Percentiles rank a stretch among this genome's conserved stretches.
These are phyloP conservation scores for Cymbidium sinense DNA, from an alignment of 106 monocot genomes.

Conservation along the genomic window DNA sequence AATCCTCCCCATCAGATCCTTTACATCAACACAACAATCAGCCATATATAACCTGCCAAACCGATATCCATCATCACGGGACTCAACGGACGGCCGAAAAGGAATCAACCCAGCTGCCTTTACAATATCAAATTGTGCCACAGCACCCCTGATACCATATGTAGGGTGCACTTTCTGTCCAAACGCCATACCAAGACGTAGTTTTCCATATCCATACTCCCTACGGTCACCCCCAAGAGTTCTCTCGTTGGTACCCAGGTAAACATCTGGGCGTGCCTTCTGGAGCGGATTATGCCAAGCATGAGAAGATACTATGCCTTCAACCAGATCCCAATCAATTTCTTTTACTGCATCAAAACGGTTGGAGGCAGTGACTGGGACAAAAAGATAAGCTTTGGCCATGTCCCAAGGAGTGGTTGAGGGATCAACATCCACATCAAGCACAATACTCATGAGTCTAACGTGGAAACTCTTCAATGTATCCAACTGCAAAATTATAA, in stretches of 20 bases:
- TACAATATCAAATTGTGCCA: slow-evolving; percentile 86
- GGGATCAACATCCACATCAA: slow-evolving; percentile 98
- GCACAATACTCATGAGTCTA: slow-evolving; percentile 98
- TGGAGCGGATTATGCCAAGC: slow-evolving; percentile 97
- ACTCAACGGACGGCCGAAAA: slow-evolving; percentile 19
- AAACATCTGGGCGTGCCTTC: slow-evolving; percentile 94
- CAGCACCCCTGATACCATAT: slow-evolving; percentile 95
- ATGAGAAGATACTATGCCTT: slow-evolving; percentile 50
- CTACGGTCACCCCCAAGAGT: slow-evolving; percentile 94
- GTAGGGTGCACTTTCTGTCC: slow-evolving; percentile 85
- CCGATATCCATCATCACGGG: slow-evolving; percentile 13
- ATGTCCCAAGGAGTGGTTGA: slow-evolving; percentile 96
- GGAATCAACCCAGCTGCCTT: slow-evolving; percentile 91
- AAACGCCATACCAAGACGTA: slow-evolving; percentile 64
- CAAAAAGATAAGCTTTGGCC: slow-evolving; percentile 94
- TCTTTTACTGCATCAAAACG: slow-evolving; percentile 49
- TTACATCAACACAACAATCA: slow-evolving; percentile 60
- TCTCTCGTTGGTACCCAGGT: slow-evolving; percentile 89
- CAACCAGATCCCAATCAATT: slow-evolving; percentile 74
- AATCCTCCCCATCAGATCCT: slow-evolving; percentile 77
- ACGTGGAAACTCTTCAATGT: slow-evolving; percentile 90
- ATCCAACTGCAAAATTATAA: slow-evolving; percentile 49
- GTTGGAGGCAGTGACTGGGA: slow-evolving; percentile 44
- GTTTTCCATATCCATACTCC: slow-evolving; percentile 96
- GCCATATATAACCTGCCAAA: slow-evolving; percentile 68